These are phyloP conservation scores for Colletotrichum sp. DNA, from an alignment of 2,329 filamentous ascomycete species.

Conservation along the genomic window DNA sequence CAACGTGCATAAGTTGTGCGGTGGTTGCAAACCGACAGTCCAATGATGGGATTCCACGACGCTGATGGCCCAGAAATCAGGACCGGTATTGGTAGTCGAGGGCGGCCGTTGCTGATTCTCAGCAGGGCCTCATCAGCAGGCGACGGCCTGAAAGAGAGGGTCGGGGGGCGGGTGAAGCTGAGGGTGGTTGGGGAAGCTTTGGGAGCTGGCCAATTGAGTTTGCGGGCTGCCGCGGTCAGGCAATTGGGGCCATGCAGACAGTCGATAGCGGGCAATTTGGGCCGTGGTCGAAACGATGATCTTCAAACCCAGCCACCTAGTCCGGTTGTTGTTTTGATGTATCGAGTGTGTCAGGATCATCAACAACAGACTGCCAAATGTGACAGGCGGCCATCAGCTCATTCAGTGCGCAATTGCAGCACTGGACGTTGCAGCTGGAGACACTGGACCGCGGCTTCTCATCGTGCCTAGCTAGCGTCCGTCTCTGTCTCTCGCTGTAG, in stretches of 20 bases:
- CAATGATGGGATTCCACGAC: conserved; percentile 37
- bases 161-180: conserved; percentile 2
- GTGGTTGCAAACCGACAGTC: conserved; percentile 14
- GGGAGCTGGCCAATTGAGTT: conserved; percentile 10
- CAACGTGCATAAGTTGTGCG: conserved; percentile 15
- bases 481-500: not conserved
- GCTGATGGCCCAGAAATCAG: conserved; percentile 20
- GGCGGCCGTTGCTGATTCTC: not conserved
- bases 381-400: not conserved
- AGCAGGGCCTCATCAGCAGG: not conserved
- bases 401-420: not conserved
- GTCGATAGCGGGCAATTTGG: conserved; percentile 20
- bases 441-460: not conserved
- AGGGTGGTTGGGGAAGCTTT: conserved; percentile 17
- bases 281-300: conserved; percentile 13
- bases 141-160: not conserved
- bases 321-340: not conserved
- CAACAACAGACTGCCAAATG: not conserved
- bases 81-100: not conserved
- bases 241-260: conserved; percentile 11
- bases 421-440: conserved; percentile 1
- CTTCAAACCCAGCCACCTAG: conserved; percentile 12
- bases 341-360: not conserved
- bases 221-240: not conserved
- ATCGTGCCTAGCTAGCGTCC: not conserved